Percentiles rank a stretch among this genome's conserved stretches.
Conservation (phyloP, 2,329 filamentous ascomycete genomes). For the Aspergillus sp. region DNA sequence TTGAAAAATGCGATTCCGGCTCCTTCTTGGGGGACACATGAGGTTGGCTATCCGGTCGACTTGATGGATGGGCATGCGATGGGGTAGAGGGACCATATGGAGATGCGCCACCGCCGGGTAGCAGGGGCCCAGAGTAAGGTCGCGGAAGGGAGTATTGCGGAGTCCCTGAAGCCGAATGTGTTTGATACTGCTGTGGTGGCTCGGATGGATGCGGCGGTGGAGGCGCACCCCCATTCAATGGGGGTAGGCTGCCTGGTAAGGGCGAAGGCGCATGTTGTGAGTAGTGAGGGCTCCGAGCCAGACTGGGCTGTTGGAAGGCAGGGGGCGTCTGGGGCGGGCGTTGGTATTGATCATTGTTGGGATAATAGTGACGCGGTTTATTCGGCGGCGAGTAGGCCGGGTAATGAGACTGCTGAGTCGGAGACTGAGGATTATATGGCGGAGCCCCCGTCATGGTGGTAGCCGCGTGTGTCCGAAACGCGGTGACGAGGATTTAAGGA, state of each 20-base stretch:
- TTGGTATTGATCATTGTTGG: constrained; percentile 45
- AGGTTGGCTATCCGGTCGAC: constrained; percentile 36
- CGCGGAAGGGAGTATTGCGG: constrained; percentile 35
- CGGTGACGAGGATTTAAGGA: constrained; percentile 23
- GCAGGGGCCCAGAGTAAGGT: constrained; percentile 35
- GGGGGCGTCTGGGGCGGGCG: constrained; percentile 45
- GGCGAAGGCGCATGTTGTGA: constrained; percentile 43
- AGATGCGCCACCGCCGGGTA: constrained; percentile 37
- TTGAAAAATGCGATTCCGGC: constrained; percentile 33
- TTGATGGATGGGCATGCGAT: constrained; percentile 44
- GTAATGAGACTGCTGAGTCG: constrained; percentile 44
- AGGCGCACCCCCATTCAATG: constrained; percentile 39
- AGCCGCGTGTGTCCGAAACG: constrained; percentile 31
- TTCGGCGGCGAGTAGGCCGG: constrained; percentile 44
- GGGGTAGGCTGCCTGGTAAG: constrained; percentile 39
- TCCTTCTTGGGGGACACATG: constrained; percentile 44
- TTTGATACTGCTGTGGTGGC: constrained; percentile 35
- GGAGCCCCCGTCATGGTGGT: constrained; percentile 46
- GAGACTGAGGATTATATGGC: constrained; percentile 47
- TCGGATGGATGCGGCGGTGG: constrained; percentile 32
- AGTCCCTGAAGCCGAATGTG: constrained; percentile 30
- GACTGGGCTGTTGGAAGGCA: constrained; percentile 34
- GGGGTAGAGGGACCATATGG: constrained; percentile 37
- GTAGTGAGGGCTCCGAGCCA: constrained; percentile 43
- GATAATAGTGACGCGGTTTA: constrained; percentile 42